Conservation (phyloP, 2,329 filamentous ascomycete species). For the Didymellaceae sp. region DNA sequence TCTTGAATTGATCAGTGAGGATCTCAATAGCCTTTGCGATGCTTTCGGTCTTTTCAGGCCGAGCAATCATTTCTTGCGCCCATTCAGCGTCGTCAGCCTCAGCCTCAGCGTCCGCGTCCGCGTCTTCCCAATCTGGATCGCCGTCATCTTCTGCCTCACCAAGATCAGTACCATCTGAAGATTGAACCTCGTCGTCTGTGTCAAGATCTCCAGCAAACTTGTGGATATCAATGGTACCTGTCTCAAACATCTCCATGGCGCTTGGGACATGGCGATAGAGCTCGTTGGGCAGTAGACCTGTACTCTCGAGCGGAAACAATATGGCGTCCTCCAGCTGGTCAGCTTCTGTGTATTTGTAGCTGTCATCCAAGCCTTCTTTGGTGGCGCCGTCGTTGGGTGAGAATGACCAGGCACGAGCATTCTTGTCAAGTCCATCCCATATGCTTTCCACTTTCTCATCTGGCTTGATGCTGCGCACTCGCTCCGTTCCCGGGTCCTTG, state of each 20-base stretch:
- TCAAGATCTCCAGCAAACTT: conserved; percentile 27
- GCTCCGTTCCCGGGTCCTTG: conserved; percentile 42
- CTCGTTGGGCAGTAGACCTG: conserved; percentile 25
- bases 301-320: conserved; percentile 49
- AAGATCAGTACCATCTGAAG: conserved; percentile 18
- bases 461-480: conserved; percentile 48
- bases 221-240: conserved; percentile 19
- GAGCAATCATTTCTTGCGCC: no score
- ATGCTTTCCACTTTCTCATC: conserved; percentile 44
- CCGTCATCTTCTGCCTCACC: conserved; percentile 17
- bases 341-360: conserved; percentile 46
- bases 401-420: conserved; percentile 16
- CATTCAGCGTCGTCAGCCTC: conserved; percentile 1
- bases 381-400: conserved; percentile 11
- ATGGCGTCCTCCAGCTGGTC: conserved; percentile 52
- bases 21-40: conserved; percentile 15
- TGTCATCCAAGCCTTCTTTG: conserved; percentile 31
- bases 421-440: conserved; percentile 41
- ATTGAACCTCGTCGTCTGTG: conserved; percentile 25
- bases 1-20: conserved; percentile 18
- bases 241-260: conserved; percentile 34
- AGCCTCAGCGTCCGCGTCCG: conserved; percentile 20
- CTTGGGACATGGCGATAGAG: conserved; percentile 25
- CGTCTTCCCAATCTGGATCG: conserved; percentile 6
- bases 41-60: conserved; percentile 15